Base-by-base conservation (phyloP, 2,329 filamentous ascomycete genomes). In the Ploettnerulaceae sp. region DNA sequence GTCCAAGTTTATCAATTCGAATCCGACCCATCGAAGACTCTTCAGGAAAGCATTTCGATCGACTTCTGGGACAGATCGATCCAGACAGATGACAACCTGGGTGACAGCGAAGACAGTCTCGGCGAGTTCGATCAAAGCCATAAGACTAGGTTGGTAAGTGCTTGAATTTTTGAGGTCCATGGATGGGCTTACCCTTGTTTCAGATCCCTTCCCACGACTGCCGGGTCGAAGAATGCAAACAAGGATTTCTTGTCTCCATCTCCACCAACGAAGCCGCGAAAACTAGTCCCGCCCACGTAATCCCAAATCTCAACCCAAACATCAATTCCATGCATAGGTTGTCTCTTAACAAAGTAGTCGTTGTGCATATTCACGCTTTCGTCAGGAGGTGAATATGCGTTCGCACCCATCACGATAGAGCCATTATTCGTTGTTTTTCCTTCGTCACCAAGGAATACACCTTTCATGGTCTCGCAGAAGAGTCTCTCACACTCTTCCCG, bases 401-500 rank as follows among this genome's bases (percentile, higher is more conserved):
- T 76, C 75, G 82, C 81, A 91, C 81, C 83, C 81, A 86, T 82
- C 79, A 85, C 84, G 81, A 85, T 80, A 81, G 87, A 91, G 84
- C 81, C 84, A 81, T 82, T 77, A 75, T 73, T 72, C 69, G 71
- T 78, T 76, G 73, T 76, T 73, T 69, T 72, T 82, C 82, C 86
- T 84, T 82, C 89, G 84, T 94, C 89, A 95, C 88, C 90, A 78
- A 85, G 86, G 82, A 96, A 95, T 76, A 87, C 85, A 75, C 83
- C 75, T 74, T 81, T 86, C 82, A 95, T 87, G 79, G 83, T 84
- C 84, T 91, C 89, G 75, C 90, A 95, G 81, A 95, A 95, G 84
- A 95, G 91, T 79, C 90, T 96, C 89, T 95, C 90, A 95, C 90
- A 95, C 88, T 95, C 89, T 89, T 86, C 89, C 87, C 86, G 89